Base-by-base conservation (phyloP, 2,329 filamentous ascomycete species). In the Paecilomyces variotii region DNA sequence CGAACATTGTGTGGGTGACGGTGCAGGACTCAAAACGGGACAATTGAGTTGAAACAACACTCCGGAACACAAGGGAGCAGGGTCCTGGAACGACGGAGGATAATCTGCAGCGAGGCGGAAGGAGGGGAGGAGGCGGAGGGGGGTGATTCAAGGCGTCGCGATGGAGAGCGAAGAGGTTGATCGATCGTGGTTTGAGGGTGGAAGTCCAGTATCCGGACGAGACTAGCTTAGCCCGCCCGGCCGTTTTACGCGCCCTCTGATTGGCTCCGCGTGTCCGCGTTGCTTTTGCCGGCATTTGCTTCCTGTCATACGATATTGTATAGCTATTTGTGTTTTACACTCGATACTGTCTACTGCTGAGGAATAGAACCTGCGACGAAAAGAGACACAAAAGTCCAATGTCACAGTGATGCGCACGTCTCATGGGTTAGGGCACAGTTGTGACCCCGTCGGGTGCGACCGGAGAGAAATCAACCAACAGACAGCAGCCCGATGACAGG, bases 1-100 rank as follows among this genome's bases (percentile, higher is more conserved):
- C 69, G 73, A 75, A 74, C 77, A 79, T 79, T 69, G 70, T 75
- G 72, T 59, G 71, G 61, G 59, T 63, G 64, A 53, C 63, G 61
- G 56, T 62, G 64, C 61, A 63, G 64, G 68, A 68, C 65, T 61
- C 65, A 58, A 66, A 64, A 53, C 57, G 60, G 60, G 64, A 67
- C 65, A 70, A 71, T 70, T 64, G 66, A 61, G 60, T 56, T 58
- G 59, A 35, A 65, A 61, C 24, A 26, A 26, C 50, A 14, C 50
- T 34, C 25, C 32, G 34, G 54, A 24, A 39, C 34, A 24, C 28
- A 54, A n/a, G 30, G 19, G 30, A 55, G n/a, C 28, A 54, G 32
- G 24, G 45, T 10, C 26, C 45, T 56, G 57, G 45, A 30, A 53
- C 28, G 55, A 26, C 5, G 55, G 26, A 34, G 32, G 27, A 19